Evolutionary conservation across 257 asterid genomes (phyloP).

Genomic region (Mentha longifolia): DNA sequence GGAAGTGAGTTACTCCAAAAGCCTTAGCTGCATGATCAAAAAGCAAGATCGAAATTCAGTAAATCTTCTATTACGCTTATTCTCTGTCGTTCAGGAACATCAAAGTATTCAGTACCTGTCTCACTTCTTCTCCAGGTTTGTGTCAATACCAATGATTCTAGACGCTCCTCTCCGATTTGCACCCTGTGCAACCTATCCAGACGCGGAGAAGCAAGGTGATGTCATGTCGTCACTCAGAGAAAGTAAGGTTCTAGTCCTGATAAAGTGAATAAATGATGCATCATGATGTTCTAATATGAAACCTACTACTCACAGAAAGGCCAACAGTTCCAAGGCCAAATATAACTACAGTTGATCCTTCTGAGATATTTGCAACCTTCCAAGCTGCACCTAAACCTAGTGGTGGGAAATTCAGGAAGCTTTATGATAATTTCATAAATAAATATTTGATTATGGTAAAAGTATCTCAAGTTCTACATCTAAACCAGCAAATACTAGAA

Average conservation of each 20-base stretch:
- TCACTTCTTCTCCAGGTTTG: slow-evolving; percentile 65
- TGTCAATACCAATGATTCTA: slow-evolving; percentile 86
- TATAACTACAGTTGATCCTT: slow-evolving; percentile 83
- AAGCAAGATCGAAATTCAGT: slow-evolving; percentile 14
- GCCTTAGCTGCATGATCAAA: slow-evolving; percentile 64
- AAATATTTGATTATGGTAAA: slow-evolving; percentile 9
- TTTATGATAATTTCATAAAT: slow-evolving; percentile 16
- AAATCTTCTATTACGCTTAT: slow-evolving; percentile 9
- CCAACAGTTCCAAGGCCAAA: slow-evolving; percentile 99
- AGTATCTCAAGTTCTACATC: slow-evolving; percentile 19
- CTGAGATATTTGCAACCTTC: slow-evolving; percentile 86
- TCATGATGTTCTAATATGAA: background rate
- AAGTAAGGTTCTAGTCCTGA: slow-evolving; percentile 11
- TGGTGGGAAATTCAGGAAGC: slow-evolving; percentile 27
- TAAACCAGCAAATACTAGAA: background rate
- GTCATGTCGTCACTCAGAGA: background rate
- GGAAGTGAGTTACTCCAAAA: slow-evolving; percentile 86
- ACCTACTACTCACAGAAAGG: slow-evolving; percentile 75
- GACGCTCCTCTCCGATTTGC: slow-evolving; percentile 91
- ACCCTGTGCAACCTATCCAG: slow-evolving; percentile 89
- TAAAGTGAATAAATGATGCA: slow-evolving; percentile 21
- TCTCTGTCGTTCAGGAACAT: slow-evolving; percentile 16
- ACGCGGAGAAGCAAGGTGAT: slow-evolving; percentile 5
- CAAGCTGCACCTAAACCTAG: slow-evolving; percentile 98
- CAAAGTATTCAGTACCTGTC: slow-evolving; percentile 49